Conservation (phyloP, 116 monocot species). For the Phalaenopsis hybrid region DNA sequence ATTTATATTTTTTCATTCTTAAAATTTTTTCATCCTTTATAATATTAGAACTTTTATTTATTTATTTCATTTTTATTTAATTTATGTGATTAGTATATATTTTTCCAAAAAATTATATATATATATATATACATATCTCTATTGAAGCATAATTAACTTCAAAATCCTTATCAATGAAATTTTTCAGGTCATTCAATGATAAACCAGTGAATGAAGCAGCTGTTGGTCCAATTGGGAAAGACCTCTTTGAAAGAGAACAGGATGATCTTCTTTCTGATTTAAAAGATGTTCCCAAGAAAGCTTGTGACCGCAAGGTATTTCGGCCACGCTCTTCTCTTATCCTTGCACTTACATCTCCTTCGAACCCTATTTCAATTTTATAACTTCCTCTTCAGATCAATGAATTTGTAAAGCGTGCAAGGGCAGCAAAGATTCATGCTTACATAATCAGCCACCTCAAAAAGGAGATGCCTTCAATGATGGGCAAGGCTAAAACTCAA, state of each 20-base stretch:
- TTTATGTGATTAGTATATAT: too few relatives aligned
- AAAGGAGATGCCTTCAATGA: slow-evolving; percentile 93
- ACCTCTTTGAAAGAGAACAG: slow-evolving; percentile 86
- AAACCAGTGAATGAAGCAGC: slow-evolving; percentile 73
- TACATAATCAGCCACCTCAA: slow-evolving; percentile 83
- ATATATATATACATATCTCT: too few relatives aligned
- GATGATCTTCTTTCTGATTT: slow-evolving; percentile 89
- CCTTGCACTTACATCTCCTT: neutral
- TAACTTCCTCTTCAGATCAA: slow-evolving; percentile 44
- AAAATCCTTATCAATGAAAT: neutral
- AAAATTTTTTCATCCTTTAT: too few relatives aligned
- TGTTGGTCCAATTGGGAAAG: slow-evolving; percentile 70
- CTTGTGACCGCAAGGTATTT: slow-evolving; percentile 64
- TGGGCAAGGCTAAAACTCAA: slow-evolving; percentile 87
- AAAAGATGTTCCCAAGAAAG: slow-evolving; percentile 89
- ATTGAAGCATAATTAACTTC: too few relatives aligned
- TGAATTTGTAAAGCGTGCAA: slow-evolving; percentile 91
- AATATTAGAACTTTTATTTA: too few relatives aligned
- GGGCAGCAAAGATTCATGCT: slow-evolving; percentile 87
- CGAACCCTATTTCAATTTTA: neutral
- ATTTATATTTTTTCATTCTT: too few relatives aligned
- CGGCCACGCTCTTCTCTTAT: neutral
- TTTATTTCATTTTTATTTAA: too few relatives aligned
- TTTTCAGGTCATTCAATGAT: slow-evolving; percentile 50
- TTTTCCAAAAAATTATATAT: too few relatives aligned